A percentile compares a stretch with the other conserved stretches of the same genome.
Conservation (phyloP, 495 filamentous ascomycete genomes). For the Aspergillus leporis region DNA sequence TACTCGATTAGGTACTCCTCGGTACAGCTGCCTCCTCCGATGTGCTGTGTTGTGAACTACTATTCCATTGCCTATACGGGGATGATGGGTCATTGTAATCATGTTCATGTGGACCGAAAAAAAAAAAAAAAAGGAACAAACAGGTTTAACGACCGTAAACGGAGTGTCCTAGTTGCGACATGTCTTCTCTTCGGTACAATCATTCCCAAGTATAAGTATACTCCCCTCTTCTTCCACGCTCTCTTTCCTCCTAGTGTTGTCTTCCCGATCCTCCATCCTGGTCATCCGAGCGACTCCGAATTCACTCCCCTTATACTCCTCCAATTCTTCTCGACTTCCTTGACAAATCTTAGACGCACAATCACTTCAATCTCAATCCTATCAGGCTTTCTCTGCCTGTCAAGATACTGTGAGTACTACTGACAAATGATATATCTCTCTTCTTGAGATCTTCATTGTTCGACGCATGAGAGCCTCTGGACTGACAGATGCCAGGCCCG, state of each 20-base stretch:
- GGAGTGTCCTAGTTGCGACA: conserved; percentile 16
- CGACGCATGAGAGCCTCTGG: conserved; percentile 8
- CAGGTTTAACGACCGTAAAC: background rate
- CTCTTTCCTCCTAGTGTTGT: background rate
- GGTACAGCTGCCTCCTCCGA: conserved; percentile 7
- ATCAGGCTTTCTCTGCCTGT: conserved; percentile 17
- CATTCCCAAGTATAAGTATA: conserved; percentile 7
- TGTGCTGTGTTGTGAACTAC: conserved; percentile 5
- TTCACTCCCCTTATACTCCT: background rate
- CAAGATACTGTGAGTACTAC: conserved; percentile 8
- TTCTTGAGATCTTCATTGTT: background rate
- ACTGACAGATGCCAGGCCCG: conserved; percentile 14
- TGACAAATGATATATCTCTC: conserved; percentile 8
- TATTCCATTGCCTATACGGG: conserved; percentile 2
- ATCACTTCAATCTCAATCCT: conserved; percentile 6
- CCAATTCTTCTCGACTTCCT: background rate
- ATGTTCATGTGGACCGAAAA: conserved; percentile 36
- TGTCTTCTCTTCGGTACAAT: conserved; percentile 1
- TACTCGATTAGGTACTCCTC: background rate
- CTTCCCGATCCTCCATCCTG: background rate
- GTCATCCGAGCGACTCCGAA: background rate
- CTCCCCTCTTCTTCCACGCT: background rate
- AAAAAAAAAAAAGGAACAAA: conserved; percentile 22
- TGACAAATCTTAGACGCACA: background rate
- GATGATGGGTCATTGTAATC: conserved; percentile 16